Conservation (phyloP, 306 rosid species). For the Clitoria ternatea region DNA sequence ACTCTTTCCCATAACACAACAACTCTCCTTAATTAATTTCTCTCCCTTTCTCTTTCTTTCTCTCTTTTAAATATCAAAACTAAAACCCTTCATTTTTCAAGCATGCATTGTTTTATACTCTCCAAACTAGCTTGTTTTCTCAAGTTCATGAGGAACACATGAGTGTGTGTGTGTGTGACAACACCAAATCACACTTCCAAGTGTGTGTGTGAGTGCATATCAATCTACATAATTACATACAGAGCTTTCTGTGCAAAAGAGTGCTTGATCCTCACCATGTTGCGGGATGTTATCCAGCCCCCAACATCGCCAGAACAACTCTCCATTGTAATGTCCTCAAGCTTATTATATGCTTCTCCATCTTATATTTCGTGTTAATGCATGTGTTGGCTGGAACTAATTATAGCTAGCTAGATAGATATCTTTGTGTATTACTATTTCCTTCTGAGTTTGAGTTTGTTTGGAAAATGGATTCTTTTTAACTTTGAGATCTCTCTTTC, state of each 20-base stretch:
- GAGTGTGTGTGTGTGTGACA: not conserved
- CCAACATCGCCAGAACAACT: conserved; percentile 40
- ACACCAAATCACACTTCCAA: not conserved
- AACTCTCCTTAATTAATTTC: not conserved
- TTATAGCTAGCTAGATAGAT: not conserved
- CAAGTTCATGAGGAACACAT: not conserved
- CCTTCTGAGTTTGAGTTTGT: not conserved
- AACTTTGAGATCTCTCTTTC: too few species aligned
- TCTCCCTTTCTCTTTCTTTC: conserved; percentile 6
- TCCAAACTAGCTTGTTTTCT: not conserved
- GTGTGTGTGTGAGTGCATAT: not conserved
- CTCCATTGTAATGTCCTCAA: conserved; percentile 41
- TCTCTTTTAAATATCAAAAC: not conserved
- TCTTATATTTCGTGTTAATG: not conserved
- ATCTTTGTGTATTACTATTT: not conserved
- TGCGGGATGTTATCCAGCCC: conserved; percentile 59
- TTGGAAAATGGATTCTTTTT: not conserved
- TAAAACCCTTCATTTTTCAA: not conserved
- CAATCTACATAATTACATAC: too few species aligned
- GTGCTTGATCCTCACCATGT: conserved; percentile 35
- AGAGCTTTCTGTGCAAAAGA: not conserved
- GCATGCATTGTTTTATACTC: conserved; percentile 34
- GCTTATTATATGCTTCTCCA: not conserved
- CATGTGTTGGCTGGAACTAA: conserved; percentile 17
- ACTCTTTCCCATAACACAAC: conserved; percentile 9